Conservation (phyloP, 345 rosid genomes). For the Ceriops decandra region DNA sequence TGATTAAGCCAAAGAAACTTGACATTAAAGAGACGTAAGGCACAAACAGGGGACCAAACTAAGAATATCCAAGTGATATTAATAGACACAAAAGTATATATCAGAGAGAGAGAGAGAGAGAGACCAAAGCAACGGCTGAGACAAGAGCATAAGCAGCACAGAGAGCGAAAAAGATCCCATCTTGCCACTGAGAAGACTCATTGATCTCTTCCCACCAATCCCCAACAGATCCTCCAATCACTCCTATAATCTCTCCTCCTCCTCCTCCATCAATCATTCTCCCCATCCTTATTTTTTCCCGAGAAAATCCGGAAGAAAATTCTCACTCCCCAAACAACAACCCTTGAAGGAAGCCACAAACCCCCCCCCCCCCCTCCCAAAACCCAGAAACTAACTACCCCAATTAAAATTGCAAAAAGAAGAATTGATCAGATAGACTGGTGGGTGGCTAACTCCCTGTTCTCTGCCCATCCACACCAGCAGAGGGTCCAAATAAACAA, state of each 20-base stretch:
- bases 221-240: slow-evolving; percentile 6
- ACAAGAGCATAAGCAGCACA: slow-evolving; percentile 92
- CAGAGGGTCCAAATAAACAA: slow-evolving; percentile 11
- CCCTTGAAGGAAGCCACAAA: too few relatives aligned
- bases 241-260: neutral
- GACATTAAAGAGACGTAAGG: too few relatives aligned
- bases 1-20: too few relatives aligned
- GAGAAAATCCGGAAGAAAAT: slow-evolving; percentile 1
- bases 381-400: too few relatives aligned
- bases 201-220: slow-evolving; percentile 91
- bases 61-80: neutral
- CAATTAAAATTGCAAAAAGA: neutral
- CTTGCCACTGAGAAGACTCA: slow-evolving; percentile 85
- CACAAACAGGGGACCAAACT: too few relatives aligned
- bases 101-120: neutral
- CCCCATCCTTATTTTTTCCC: slow-evolving; percentile 10
- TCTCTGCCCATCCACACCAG: neutral
- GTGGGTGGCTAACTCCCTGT: too few relatives aligned
- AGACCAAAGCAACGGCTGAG: slow-evolving; percentile 76
- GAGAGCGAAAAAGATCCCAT: slow-evolving; percentile 83
- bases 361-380: too few relatives aligned
- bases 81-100: neutral
- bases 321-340: neutral
- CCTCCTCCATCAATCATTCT: neutral
- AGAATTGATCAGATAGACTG: too few relatives aligned